Evolutionary conservation across 2,329 filamentous ascomycete species (phyloP).

Genomic region (Celoporthe dispersa): DNA sequence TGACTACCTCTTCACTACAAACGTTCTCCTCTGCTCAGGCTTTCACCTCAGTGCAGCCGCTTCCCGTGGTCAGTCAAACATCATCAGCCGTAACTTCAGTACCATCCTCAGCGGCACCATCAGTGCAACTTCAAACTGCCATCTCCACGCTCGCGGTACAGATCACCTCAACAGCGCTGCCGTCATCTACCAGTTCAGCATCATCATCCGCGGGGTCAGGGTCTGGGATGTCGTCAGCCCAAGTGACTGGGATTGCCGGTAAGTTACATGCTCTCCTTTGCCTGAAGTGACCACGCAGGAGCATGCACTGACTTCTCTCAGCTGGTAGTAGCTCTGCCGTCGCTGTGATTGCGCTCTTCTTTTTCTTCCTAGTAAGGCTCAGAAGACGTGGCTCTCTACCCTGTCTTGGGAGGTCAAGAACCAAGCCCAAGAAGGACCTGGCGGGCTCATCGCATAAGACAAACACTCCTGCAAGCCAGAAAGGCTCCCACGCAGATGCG

Average conservation of each 20-base stretch:
- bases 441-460: background rate
- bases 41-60: background rate
- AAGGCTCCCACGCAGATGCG: background rate
- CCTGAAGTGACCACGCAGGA: background rate
- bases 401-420: background rate
- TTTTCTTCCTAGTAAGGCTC: conserved; percentile 12
- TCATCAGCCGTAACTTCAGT: background rate
- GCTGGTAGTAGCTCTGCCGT: conserved; percentile 19
- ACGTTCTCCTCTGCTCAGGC: background rate
- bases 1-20: background rate
- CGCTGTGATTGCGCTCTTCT: conserved; percentile 6
- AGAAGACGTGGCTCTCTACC: conserved; percentile 9
- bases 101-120: conserved; percentile 5
- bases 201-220: background rate
- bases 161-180: background rate
- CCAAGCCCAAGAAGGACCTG: background rate
- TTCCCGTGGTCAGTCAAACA: background rate
- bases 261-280: background rate
- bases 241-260: conserved; percentile 22
- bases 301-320: conserved; percentile 4
- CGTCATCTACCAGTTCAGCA: background rate
- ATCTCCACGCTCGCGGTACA: background rate
- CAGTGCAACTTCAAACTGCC: background rate
- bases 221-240: conserved; percentile 6
- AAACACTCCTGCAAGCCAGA: background rate